phyloP scores from a whole-genome alignment of 441 rosid species.

The Capsella rubella region DNA sequence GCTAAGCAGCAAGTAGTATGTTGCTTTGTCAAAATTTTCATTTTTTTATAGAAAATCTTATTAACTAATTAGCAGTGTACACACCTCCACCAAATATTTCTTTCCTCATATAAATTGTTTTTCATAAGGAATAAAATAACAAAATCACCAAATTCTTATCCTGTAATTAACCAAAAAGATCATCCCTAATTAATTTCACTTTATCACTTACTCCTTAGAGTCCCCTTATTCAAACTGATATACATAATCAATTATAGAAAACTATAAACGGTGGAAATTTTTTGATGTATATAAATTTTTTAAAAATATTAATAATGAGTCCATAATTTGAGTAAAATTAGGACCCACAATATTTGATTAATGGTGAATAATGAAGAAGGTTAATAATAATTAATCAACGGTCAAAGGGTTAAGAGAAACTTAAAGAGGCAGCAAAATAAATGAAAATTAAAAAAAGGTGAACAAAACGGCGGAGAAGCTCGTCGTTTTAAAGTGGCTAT shows the following conservation, averaged over 20 bases:
- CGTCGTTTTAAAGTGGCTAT: slow-evolving; percentile 41
- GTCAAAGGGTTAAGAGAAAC: slow-evolving; percentile 38
- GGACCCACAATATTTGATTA: slow-evolving; percentile 18
- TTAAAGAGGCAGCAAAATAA: neutral
- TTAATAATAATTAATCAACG: slow-evolving; percentile 36
- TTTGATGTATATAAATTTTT: neutral
- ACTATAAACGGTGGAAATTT: slow-evolving; percentile 2
- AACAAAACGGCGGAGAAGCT: slow-evolving; percentile 27
- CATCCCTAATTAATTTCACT: neutral
- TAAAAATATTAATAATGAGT: neutral
- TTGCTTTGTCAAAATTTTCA: slow-evolving; percentile 5
- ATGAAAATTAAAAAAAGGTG: neutral
- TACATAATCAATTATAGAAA: neutral
- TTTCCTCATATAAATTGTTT: slow-evolving; percentile 26
- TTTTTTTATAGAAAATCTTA: neutral
- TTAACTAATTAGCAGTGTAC: slow-evolving; percentile 5
- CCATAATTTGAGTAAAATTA: slow-evolving; percentile 11
- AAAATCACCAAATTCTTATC: slow-evolving; percentile 1
- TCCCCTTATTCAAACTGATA: neutral
- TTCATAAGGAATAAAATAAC: neutral
- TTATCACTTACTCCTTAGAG: neutral
- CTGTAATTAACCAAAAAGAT: neutral
- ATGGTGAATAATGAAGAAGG: slow-evolving; percentile 11
- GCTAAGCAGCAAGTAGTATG: slow-evolving; percentile 18
- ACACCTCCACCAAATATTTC: slow-evolving; percentile 33